Evolutionary conservation across 441 rosid species (phyloP).

Genomic region (Gossypium aridum): DNA sequence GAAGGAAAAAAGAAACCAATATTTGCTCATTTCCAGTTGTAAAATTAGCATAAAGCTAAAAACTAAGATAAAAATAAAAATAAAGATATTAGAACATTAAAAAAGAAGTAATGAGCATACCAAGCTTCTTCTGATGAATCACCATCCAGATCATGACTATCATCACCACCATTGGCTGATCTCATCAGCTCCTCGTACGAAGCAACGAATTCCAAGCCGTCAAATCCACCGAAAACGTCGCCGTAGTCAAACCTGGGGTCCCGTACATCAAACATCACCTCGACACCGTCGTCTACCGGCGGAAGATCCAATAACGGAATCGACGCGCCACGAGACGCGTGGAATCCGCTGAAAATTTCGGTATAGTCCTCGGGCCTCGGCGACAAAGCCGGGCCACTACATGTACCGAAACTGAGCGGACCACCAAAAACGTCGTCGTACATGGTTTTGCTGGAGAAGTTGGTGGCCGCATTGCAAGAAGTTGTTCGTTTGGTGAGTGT

Average conservation of each 20-base stretch:
- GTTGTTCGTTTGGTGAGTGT: constrained; percentile 30
- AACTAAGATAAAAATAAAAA: not conserved
- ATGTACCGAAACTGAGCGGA: constrained; percentile 49
- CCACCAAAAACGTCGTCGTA: constrained; percentile 83
- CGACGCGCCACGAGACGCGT: constrained; percentile 65
- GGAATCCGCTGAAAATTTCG: constrained; percentile 77
- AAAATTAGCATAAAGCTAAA: not conserved
- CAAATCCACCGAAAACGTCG: constrained; percentile 72
- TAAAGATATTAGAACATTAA: not conserved
- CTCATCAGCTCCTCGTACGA: constrained; percentile 56
- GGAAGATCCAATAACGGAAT: constrained; percentile 94
- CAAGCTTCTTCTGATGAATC: constrained; percentile 69
- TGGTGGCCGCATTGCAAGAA: constrained; percentile 27
- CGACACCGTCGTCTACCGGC: constrained; percentile 29
- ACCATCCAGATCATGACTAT: constrained; percentile 3
- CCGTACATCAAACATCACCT: constrained; percentile 56
- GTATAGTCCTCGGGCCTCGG: constrained; percentile 79
- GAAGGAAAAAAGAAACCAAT: not conserved
- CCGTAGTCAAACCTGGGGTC: constrained; percentile 57
- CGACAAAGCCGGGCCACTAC: constrained; percentile 42
- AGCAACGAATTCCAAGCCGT: constrained; percentile 50
- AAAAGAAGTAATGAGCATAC: constrained; percentile 24
- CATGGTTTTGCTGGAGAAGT: constrained; percentile 32
- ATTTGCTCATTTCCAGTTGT: not conserved
- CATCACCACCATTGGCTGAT: constrained; percentile 28